phyloP scores from a whole-genome alignment of 2,329 filamentous ascomycete genomes.

The Pyrenophora teres region DNA sequence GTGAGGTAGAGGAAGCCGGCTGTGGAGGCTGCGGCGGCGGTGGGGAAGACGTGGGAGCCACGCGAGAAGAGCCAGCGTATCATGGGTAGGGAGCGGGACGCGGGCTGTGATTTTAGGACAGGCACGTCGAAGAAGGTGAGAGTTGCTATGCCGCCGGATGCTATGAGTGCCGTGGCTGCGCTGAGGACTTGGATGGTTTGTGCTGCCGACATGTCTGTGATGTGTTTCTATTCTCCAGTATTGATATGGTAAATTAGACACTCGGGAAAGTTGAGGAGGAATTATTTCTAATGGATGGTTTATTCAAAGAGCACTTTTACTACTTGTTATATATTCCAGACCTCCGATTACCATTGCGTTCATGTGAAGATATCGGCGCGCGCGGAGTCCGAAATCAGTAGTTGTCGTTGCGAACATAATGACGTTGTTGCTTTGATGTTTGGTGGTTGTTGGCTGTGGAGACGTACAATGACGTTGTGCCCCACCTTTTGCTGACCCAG shows the following conservation, averaged over 20 bases:
- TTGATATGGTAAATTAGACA: not conserved
- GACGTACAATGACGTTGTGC: too few species aligned
- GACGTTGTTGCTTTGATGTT: slow-evolving; percentile 3
- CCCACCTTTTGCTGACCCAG: too few species aligned
- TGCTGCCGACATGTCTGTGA: slow-evolving; percentile 11
- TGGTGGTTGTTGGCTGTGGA: not conserved
- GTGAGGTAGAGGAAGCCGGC: slow-evolving; percentile 37
- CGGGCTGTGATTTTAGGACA: slow-evolving; percentile 40
- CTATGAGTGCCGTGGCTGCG: slow-evolving; percentile 40
- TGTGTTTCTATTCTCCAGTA: not conserved
- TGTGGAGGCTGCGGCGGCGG: slow-evolving; percentile 31
- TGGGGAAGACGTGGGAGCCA: slow-evolving; percentile 45
- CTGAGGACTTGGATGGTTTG: slow-evolving; percentile 31
- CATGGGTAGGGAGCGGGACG: slow-evolving; percentile 45
- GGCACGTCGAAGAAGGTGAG: slow-evolving; percentile 43
- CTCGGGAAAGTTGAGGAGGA: not conserved
- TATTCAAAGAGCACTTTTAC: too few species aligned
- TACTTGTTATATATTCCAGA: too few species aligned
- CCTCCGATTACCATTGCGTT: too few species aligned
- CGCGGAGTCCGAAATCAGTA: slow-evolving; percentile 2
- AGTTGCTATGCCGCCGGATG: slow-evolving; percentile 42
- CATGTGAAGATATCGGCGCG: not conserved
- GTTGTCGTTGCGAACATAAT: slow-evolving; percentile 4
- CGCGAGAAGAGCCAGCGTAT: slow-evolving; percentile 47
- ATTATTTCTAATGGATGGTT: too few species aligned